These are phyloP conservation scores for Gracilaria caudata DNA, from an alignment of 23 red algal species.

Conservation along the genomic window DNA sequence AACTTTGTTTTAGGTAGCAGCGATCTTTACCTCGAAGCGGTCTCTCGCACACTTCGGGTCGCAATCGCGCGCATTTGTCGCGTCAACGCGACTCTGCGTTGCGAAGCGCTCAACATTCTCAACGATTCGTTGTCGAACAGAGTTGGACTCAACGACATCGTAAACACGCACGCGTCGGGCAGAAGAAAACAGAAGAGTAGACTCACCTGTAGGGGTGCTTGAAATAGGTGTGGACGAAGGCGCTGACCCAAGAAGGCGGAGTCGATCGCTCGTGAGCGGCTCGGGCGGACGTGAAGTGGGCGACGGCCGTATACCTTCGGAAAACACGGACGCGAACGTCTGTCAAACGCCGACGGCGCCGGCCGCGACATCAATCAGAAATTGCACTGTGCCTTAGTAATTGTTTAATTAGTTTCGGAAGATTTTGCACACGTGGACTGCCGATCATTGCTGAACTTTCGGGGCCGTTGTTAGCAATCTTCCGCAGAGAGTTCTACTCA, in stretches of 20 bases:
- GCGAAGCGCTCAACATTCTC: background rate
- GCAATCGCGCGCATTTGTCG: background rate
- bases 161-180: background rate
- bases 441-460: background rate
- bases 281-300: background rate
- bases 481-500: too few relatives aligned
- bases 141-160: background rate
- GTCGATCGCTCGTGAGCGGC: background rate
- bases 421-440: background rate
- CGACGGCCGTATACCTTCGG: background rate
- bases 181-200: background rate
- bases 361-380: background rate
- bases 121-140: background rate
- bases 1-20: background rate
- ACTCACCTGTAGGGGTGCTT: constrained; percentile 1
- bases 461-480: too few relatives aligned
- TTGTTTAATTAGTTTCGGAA: background rate
- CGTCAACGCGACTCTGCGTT: background rate
- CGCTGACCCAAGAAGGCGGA: background rate
- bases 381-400: background rate
- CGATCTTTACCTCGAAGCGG: background rate
- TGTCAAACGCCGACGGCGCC: background rate
- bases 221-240: background rate
- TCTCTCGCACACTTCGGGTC: background rate
- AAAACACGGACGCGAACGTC: background rate